These are phyloP conservation scores for Penicillium paneum DNA, from an alignment of 2,329 filamentous ascomycete genomes.

Conservation along the genomic window DNA sequence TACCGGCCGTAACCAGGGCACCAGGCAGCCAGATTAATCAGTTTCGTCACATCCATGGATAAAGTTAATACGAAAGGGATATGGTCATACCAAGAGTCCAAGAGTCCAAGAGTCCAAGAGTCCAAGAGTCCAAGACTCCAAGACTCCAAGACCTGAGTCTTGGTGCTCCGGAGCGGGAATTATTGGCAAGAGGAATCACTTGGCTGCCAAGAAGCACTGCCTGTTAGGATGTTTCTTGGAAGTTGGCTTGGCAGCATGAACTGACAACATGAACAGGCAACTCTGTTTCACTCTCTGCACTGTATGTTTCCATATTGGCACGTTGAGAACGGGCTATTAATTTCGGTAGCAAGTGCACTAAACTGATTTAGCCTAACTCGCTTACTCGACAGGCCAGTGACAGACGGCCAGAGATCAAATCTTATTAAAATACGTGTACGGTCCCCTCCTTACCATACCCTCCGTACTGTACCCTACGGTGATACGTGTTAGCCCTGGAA, in stretches of 20 bases:
- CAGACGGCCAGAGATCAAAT: no score
- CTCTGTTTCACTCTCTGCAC: not conserved
- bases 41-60: not conserved
- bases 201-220: conserved; percentile 27
- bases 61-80: not conserved
- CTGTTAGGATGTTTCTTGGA: conserved; percentile 12
- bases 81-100: conserved; percentile 18
- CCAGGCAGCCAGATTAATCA: conserved; percentile 11
- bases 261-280: not conserved
- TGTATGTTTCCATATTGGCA: not conserved
- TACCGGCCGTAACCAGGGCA: not conserved
- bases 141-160: conserved; percentile 6
- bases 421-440: no score
- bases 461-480: conserved; percentile 2
- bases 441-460: no score
- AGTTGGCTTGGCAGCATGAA: conserved; percentile 17
- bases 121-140: conserved; percentile 14
- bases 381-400: not conserved
- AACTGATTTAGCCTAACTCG: not conserved
- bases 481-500: conserved; percentile 10
- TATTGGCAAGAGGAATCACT: conserved; percentile 26
- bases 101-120: conserved; percentile 11
- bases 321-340: not conserved
- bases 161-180: conserved; percentile 25
- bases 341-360: not conserved